Percentiles rank a stretch among this genome's conserved stretches.
Evolutionary conservation across 23 red algal genomes (phyloP).

Genomic region (Gracilaria vermiculophylla): DNA sequence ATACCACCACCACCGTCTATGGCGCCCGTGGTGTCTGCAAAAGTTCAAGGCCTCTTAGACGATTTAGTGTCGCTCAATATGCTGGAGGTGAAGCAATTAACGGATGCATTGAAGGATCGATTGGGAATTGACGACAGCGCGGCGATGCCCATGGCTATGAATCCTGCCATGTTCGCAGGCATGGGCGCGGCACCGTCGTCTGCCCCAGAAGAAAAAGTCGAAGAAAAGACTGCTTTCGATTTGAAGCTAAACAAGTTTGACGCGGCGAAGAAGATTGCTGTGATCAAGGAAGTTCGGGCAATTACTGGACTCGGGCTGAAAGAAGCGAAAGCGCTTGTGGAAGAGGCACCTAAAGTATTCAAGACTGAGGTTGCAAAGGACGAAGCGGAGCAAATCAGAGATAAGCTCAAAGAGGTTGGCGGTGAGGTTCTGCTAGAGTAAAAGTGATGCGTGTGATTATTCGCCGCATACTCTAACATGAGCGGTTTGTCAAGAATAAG

Average conservation of each 20-base stretch:
- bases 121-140: slow-evolving; percentile 79
- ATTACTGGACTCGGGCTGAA: slow-evolving; percentile 92
- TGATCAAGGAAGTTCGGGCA: slow-evolving; percentile 98
- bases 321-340: slow-evolving; percentile 99
- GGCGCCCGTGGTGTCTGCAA: slow-evolving; percentile 35
- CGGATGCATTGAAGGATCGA: slow-evolving; percentile 84
- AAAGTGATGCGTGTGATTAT: neutral
- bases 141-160: slow-evolving; percentile 71
- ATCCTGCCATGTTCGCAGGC: slow-evolving; percentile 75
- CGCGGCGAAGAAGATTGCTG: slow-evolving; percentile 95
- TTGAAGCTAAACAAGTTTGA: slow-evolving; percentile 92
- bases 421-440: slow-evolving; percentile 82
- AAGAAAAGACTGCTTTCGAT: slow-evolving; percentile 94
- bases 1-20: slow-evolving; percentile 15
- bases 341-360: slow-evolving; percentile 94
- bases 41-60: slow-evolving; percentile 67
- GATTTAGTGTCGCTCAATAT: slow-evolving; percentile 89
- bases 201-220: slow-evolving; percentile 62
- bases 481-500: neutral
- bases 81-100: slow-evolving; percentile 90
- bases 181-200: slow-evolving; percentile 50
- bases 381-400: slow-evolving; percentile 85
- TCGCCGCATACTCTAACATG: neutral
- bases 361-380: slow-evolving; percentile 90
- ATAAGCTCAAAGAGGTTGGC: slow-evolving; percentile 85